phyloP scores from a whole-genome alignment of 306 rosid species.

The Sicyos baderoa region DNA sequence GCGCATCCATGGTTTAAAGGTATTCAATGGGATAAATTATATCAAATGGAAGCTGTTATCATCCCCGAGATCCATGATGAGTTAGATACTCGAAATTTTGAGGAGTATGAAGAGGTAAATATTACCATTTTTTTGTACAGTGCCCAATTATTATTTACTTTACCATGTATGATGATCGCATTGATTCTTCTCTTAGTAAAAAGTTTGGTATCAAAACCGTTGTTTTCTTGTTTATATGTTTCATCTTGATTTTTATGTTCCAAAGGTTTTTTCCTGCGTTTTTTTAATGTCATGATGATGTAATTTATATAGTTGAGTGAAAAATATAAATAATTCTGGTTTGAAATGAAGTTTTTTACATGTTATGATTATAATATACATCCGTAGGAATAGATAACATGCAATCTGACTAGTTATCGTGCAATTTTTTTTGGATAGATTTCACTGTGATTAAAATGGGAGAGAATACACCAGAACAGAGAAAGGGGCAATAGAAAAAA shows the following conservation, averaged over 20 bases:
- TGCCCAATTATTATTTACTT: background rate
- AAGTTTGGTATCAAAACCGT: background rate
- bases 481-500: no score
- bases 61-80: constrained; percentile 79
- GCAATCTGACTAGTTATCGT: background rate
- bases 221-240: constrained; percentile 1
- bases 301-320: background rate
- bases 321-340: background rate
- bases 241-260: background rate
- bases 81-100: constrained; percentile 82
- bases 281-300: background rate
- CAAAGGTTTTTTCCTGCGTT: background rate
- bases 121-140: background rate
- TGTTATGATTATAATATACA: background rate
- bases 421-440: background rate
- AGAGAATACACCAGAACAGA: no score
- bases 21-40: constrained; percentile 62
- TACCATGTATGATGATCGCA: background rate
- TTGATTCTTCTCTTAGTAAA: background rate
- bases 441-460: no score
- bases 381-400: background rate
- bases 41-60: constrained; percentile 83
- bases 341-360: constrained; percentile 5
- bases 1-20: constrained; percentile 86
- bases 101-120: constrained; percentile 76